Conservation (phyloP, 2,329 filamentous ascomycete genomes). For the Aspergillus bombycis region DNA sequence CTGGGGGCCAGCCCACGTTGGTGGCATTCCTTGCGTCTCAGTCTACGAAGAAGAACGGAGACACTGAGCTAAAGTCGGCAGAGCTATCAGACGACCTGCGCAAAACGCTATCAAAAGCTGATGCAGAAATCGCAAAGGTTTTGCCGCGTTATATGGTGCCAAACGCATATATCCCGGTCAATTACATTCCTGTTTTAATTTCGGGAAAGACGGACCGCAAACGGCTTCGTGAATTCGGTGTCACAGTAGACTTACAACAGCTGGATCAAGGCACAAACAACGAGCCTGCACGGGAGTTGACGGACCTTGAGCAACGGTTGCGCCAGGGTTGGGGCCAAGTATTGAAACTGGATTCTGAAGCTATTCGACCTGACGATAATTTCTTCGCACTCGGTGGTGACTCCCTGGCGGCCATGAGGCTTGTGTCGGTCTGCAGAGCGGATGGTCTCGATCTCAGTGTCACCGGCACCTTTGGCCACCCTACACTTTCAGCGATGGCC, state of each 20-base stretch:
- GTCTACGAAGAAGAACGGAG: slow-evolving; percentile 23
- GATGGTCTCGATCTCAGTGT: slow-evolving; percentile 40
- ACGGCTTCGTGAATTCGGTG: slow-evolving; percentile 38
- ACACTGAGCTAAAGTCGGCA: slow-evolving; percentile 18
- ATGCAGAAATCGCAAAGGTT: slow-evolving; percentile 30
- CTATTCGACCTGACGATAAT: slow-evolving; percentile 42
- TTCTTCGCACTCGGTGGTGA: slow-evolving; percentile 44
- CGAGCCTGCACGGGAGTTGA: slow-evolving; percentile 29
- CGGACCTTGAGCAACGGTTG: slow-evolving; percentile 36
- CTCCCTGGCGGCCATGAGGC: slow-evolving; percentile 39
- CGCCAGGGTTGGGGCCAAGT: slow-evolving; percentile 38
- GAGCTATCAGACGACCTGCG: slow-evolving; percentile 23
- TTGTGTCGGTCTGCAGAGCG: slow-evolving; percentile 35
- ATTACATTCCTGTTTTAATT: slow-evolving; percentile 44
- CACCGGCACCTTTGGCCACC: slow-evolving; percentile 38
- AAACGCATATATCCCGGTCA: slow-evolving; percentile 48
- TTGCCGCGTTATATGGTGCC: slow-evolving; percentile 41
- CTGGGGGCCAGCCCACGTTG: slow-evolving; percentile 32
- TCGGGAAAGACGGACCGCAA: slow-evolving; percentile 52
- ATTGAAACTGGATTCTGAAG: slow-evolving; percentile 32
- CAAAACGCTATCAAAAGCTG: slow-evolving; percentile 22
- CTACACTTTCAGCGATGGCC: slow-evolving; percentile 48
- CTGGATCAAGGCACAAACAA: slow-evolving; percentile 26
- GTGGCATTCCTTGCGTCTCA: slow-evolving; percentile 36
- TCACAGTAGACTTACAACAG: slow-evolving; percentile 36